Evolutionary conservation across 495 filamentous ascomycete genomes (phyloP).

Genomic region (Aspergillus baeticus): DNA sequence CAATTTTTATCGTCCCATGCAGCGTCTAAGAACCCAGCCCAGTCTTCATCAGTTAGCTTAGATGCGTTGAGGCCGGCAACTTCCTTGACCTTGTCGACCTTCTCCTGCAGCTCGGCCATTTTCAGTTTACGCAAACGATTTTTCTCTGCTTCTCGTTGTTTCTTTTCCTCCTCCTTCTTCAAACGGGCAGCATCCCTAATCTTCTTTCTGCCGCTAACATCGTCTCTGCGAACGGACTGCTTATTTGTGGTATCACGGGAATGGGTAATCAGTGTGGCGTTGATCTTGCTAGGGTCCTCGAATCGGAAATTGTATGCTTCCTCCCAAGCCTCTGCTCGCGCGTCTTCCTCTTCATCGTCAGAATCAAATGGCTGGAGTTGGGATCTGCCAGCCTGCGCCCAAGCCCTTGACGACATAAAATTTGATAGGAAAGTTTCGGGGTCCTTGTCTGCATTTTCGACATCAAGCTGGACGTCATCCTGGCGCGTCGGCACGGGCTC

Average conservation of each 20-base stretch:
- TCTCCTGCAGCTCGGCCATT: slow-evolving; percentile 82
- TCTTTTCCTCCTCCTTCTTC: slow-evolving; percentile 75
- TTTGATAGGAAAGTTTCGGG: slow-evolving; percentile 88
- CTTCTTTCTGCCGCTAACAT: slow-evolving; percentile 71
- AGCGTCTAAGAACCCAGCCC: slow-evolving; percentile 77
- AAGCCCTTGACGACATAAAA: slow-evolving; percentile 85
- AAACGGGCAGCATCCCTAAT: slow-evolving; percentile 72
- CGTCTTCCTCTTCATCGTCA: slow-evolving; percentile 84
- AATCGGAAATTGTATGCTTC: slow-evolving; percentile 96
- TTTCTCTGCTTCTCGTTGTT: slow-evolving; percentile 73
- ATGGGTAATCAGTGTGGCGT: slow-evolving; percentile 82
- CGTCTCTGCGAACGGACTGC: slow-evolving; percentile 80
- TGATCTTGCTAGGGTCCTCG: slow-evolving; percentile 81
- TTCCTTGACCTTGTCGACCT: slow-evolving; percentile 77
- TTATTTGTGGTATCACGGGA: slow-evolving; percentile 78
- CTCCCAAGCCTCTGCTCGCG: slow-evolving; percentile 81
- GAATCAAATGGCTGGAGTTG: slow-evolving; percentile 79
- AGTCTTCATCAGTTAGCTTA: slow-evolving; percentile 70
- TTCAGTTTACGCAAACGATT: slow-evolving; percentile 81
- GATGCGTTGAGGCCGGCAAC: slow-evolving; percentile 73
- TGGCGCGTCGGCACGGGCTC: slow-evolving; percentile 40
- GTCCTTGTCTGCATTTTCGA: slow-evolving; percentile 79
- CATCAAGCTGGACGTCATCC: slow-evolving; percentile 54
- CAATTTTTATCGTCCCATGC: slow-evolving; percentile 83
- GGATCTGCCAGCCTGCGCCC: slow-evolving; percentile 64